Evolutionary conservation across 2,329 filamentous ascomycete species (phyloP), one percentile per base, ranked within the genome.

Genomic region (Pestalotiopsis sp.): DNA sequence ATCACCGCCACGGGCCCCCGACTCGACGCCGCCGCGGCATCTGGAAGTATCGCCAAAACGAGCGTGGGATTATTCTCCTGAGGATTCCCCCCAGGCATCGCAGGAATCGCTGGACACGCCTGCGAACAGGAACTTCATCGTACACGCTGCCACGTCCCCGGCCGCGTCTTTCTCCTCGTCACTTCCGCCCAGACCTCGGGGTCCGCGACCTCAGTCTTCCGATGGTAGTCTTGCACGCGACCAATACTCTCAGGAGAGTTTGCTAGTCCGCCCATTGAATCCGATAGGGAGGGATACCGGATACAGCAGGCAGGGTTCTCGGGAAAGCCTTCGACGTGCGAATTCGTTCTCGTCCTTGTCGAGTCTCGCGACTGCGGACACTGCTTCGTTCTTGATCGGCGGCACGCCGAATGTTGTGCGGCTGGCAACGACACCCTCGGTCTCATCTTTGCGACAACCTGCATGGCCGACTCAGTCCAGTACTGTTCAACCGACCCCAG

Each of bases 191-290:
- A 71, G 71, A 62, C 65, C 72, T 27, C 75, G 73, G 39, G 70
- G 71, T 23, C 71, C 75, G 17, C 71, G 69, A 27, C 74, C 71
- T 31, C 71, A 74, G 74, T 79, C 67, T 38, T 81, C 82, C 31
- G 75, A 76, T 67, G 77, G 81, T 59, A 79, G 78, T 25, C 74
- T 77, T 31, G 70, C 75, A 1, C 81, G 80, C 5, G 79, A 80
- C 23, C 82, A 84, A 67, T 90, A 87, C 74, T 91, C 89, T 0
- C 87, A 88, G 71, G 89, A 91, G 73, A 91, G 88, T 70, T 80
- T 91, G 38, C 74, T 87, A 13, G 86, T 91, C 14, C 81, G 86
- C 9, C 88, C 89, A 0, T 78, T 91, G 20, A 81, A 83, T 60
- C 83, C 86, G 9, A 78, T 78, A 66, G 83, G 81, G 73, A 81